These are phyloP conservation scores for Pseudogymnoascus sp. DNA, from an alignment of 2,329 filamentous ascomycete genomes.

Conservation along the genomic window DNA sequence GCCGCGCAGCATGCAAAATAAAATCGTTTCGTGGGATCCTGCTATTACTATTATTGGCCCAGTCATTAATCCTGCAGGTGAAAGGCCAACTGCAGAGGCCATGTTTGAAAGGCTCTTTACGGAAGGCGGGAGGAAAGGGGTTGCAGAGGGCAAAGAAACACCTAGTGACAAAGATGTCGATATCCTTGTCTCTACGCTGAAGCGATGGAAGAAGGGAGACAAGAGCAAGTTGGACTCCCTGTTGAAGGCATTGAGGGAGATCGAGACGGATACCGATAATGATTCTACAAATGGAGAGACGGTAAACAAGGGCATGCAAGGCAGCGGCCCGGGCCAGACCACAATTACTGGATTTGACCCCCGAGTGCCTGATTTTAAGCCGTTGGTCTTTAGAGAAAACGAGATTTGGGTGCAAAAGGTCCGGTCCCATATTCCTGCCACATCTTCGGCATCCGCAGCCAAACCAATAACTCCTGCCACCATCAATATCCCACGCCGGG, in stretches of 20 bases:
- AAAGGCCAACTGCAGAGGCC: not conserved
- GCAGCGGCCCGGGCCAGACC: not conserved
- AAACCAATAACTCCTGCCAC: not conserved
- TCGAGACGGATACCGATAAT: not conserved
- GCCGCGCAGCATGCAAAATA: not conserved
- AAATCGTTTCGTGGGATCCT: slow-evolving; percentile 5
- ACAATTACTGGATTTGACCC: not conserved
- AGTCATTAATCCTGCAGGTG: not conserved
- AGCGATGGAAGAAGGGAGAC: slow-evolving; percentile 3
- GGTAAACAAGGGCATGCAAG: not conserved
- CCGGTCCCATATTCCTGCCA: not conserved
- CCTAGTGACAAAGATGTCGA: not conserved
- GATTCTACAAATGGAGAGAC: not conserved
- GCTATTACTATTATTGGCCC: not conserved
- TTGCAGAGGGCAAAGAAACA: not conserved
- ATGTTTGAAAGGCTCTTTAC: not conserved
- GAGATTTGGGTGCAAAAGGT: not conserved
- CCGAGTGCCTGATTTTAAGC: not conserved
- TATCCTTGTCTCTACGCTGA: not conserved
- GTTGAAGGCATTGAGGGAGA: not conserved
- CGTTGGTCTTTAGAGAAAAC: not conserved
- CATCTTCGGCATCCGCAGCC: not conserved
- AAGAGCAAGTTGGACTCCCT: not conserved
- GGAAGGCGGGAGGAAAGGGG: not conserved
- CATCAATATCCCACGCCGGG: not conserved